Evolutionary conservation across 441 rosid species (phyloP), one percentile per base, ranked within the genome.

Genomic region (Raphanus hybrid): DNA sequence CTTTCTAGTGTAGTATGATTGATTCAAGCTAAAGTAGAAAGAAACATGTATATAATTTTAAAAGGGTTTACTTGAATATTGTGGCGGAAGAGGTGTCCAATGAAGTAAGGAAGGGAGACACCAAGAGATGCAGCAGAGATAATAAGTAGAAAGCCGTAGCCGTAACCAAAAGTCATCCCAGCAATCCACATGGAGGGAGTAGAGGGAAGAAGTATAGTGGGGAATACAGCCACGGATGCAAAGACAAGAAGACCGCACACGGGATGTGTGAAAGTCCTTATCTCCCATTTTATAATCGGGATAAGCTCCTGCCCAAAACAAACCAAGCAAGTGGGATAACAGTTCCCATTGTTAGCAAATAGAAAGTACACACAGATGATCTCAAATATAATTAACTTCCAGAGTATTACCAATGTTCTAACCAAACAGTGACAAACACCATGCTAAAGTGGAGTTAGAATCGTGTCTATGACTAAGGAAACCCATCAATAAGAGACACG

Each of bases 131-230:
- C 81, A 16, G 86, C 88, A 0, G 81, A 75, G 64, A 87, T 77
- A 34, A 85, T 80, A 0, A 85, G 58, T 11, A 85, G 77, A 69
- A 85, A 81, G 6, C 88, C 90, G 20, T 26, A 71, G 55, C 85
- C 86, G 39, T 87, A 87, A 67, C 88, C 90, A 69, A 82, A 87
- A 3, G 84, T 78, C 84, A 87, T 84, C 72, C 90, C 88, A 11
- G 88, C 90, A 48, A 85, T 63, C 90, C 88, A 87, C 86, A 85
- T 80, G 3, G 88, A 79, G 27, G 90, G 90, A 6, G 85, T 81
- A 10, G 90, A 87, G 7, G 90, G 90, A 65, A 87, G 32, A 57
- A 84, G 79, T 6, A 87, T 12, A 0, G 79, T 14, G 0, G 90
- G 90, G 50, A 85, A 87, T n/a, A 84, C 1, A 0, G 86, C 82